Evolutionary conservation across 2,329 filamentous ascomycete species (phyloP).

Genomic region (Monosporascus sp.): DNA sequence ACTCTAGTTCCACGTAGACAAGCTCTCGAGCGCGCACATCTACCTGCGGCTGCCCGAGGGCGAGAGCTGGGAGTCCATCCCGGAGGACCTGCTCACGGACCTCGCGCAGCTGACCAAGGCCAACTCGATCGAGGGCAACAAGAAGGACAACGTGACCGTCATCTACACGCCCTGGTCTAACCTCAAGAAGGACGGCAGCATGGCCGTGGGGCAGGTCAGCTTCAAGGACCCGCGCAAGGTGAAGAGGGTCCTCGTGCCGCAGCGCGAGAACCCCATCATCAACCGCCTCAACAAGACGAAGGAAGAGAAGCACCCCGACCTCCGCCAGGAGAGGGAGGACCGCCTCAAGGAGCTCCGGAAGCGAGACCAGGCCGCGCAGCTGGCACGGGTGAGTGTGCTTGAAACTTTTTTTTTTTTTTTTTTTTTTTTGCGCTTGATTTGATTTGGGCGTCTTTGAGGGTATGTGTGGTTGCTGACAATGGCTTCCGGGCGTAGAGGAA

Average conservation of each 20-base stretch:
- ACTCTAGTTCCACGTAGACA: constrained; percentile 87
- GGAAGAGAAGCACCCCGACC: constrained; percentile 79
- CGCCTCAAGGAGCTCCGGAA: constrained; percentile 65
- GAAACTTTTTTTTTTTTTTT: constrained; percentile 1
- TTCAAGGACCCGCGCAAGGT: constrained; percentile 89
- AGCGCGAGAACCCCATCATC: constrained; percentile 83
- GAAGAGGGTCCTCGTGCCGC: constrained; percentile 71
- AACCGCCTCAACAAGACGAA: constrained; percentile 98
- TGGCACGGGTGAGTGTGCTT: constrained; percentile 50
- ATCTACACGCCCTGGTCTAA: constrained; percentile 99
- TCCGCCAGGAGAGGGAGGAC: constrained; percentile 77
- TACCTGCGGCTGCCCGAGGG: constrained; percentile 80
- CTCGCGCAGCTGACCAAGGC: constrained; percentile 98
- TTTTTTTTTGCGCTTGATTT: not conserved
- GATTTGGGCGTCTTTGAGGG: too few species aligned
- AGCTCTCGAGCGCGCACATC: constrained; percentile 92
- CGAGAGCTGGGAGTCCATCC: constrained; percentile 79
- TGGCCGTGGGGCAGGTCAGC: constrained; percentile 91
- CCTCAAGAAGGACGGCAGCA: constrained; percentile 88
- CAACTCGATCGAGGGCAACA: constrained; percentile 98
- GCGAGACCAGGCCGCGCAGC: constrained; percentile 59
- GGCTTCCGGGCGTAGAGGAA: constrained; percentile 51
- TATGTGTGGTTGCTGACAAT: too few species aligned
- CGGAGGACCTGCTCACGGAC: constrained; percentile 69
- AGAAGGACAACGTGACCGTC: constrained; percentile 94